These are phyloP conservation scores for Zychaea mexicana DNA, from an alignment of 371 early-diverging fungal genomes.

Conservation along the genomic window DNA sequence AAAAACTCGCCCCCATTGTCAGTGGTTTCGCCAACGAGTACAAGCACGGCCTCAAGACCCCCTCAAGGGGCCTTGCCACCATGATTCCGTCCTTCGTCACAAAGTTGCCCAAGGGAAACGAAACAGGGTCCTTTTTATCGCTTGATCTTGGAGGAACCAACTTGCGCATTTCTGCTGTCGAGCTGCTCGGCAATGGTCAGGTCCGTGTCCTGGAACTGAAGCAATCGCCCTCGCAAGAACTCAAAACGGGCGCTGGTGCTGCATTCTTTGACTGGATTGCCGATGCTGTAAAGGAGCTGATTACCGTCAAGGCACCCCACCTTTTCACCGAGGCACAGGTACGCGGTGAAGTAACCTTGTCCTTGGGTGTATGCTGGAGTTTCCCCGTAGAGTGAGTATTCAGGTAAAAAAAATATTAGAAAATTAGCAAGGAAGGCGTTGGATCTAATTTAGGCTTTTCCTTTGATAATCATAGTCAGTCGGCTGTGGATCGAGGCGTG, in stretches of 20 bases:
- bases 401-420: background rate
- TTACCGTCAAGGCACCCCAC: slow-evolving; percentile 29
- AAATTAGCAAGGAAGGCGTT: too few species aligned
- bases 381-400: slow-evolving; percentile 50
- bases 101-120: slow-evolving; percentile 77
- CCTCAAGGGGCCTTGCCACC: slow-evolving; percentile 54
- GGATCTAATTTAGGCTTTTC: too few species aligned
- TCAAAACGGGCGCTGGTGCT: slow-evolving; percentile 65
- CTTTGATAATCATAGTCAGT: slow-evolving; percentile 55
- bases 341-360: slow-evolving; percentile 36
- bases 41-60: slow-evolving; percentile 44
- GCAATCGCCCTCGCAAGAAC: slow-evolving; percentile 61
- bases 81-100: slow-evolving; percentile 85
- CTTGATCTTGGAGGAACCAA: slow-evolving; percentile 93
- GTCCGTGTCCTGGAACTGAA: slow-evolving; percentile 71
- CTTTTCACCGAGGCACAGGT: slow-evolving; percentile 31
- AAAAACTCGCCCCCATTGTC: slow-evolving; percentile 53
- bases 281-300: slow-evolving; percentile 47
- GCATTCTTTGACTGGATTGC: slow-evolving; percentile 91
- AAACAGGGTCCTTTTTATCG: slow-evolving; percentile 85
- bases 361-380: slow-evolving; percentile 54
- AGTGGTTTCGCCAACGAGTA: slow-evolving; percentile 53
- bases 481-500: slow-evolving; percentile 71
- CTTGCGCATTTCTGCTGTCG: slow-evolving; percentile 80
- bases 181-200: slow-evolving; percentile 69